Percentiles rank a stretch among this genome's conserved stretches.
These are phyloP conservation scores for Vishniacozyma victoriae DNA, from an alignment of 768 basidiomycete genomes.

Conservation along the genomic window DNA sequence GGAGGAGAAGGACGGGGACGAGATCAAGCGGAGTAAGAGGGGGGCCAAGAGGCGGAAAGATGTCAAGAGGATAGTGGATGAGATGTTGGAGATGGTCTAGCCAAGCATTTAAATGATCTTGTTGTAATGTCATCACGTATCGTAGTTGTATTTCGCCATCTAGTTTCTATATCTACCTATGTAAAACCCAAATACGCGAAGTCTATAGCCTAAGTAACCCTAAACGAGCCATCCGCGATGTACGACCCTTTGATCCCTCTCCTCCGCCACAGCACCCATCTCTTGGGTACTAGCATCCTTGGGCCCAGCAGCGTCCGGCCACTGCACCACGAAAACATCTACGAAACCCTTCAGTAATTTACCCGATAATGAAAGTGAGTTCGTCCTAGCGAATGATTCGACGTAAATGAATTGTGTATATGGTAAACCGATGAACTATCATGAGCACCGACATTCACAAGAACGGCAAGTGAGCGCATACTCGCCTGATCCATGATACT, in stretches of 20 bases:
- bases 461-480: no score
- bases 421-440: conserved; percentile 68
- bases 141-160: background rate
- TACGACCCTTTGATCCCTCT: conserved; percentile 1
- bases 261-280: conserved; percentile 9
- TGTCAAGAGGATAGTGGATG: conserved; percentile 16
- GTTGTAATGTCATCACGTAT: background rate
- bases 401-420: conserved; percentile 75
- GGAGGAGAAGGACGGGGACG: background rate
- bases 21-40: background rate
- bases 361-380: conserved; percentile 72
- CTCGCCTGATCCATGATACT: conserved; percentile 66
- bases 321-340: conserved; percentile 89
- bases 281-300: background rate
- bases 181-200: no score
- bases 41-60: conserved; percentile 3
- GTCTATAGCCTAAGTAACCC: no score
- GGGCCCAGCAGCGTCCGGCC: conserved; percentile 55
- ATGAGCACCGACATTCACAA: conserved; percentile 9
- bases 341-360: conserved; percentile 73
- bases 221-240: background rate
- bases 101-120: background rate
- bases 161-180: background rate
- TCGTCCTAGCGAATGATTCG: conserved; percentile 88
- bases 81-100: conserved; percentile 16